These are phyloP conservation scores for Penicillium hesseltinei DNA, from an alignment of 2,329 filamentous ascomycete genomes.

Conservation along the genomic window DNA sequence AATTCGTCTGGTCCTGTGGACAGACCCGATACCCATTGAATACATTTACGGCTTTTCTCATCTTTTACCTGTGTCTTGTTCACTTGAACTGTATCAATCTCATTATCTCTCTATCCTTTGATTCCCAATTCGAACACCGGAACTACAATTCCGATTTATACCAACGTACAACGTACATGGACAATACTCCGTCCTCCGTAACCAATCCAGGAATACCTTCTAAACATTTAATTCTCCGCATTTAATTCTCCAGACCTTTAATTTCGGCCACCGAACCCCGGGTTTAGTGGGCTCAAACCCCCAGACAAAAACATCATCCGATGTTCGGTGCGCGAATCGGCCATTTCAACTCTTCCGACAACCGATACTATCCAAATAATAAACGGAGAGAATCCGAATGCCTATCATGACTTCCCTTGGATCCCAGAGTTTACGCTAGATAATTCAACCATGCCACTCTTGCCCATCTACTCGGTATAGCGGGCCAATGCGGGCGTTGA, in stretches of 20 bases:
- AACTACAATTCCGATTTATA: neutral
- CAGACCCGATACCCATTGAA: conserved; percentile 18
- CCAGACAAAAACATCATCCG: conserved; percentile 13
- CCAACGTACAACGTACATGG: neutral
- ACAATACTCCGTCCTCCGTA: neutral
- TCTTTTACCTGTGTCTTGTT: neutral
- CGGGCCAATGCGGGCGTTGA: neutral
- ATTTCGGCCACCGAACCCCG: neutral
- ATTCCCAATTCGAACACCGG: neutral
- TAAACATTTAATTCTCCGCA: neutral
- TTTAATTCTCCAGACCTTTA: neutral
- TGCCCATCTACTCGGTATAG: neutral
- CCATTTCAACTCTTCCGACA: conserved; percentile 9
- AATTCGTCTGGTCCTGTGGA: conserved; percentile 9
- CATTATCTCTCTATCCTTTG: neutral
- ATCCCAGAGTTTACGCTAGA: neutral
- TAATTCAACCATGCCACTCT: neutral
- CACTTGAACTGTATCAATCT: neutral
- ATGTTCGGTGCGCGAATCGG: conserved; percentile 23
- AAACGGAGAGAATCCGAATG: neutral
- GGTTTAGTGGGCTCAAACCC: neutral
- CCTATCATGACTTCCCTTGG: neutral
- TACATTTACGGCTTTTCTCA: neutral
- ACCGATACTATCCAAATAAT: neutral
- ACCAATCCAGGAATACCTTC: neutral